Evolutionary conservation across 306 rosid species (phyloP).

Genomic region (Trichosanthes truncata): DNA sequence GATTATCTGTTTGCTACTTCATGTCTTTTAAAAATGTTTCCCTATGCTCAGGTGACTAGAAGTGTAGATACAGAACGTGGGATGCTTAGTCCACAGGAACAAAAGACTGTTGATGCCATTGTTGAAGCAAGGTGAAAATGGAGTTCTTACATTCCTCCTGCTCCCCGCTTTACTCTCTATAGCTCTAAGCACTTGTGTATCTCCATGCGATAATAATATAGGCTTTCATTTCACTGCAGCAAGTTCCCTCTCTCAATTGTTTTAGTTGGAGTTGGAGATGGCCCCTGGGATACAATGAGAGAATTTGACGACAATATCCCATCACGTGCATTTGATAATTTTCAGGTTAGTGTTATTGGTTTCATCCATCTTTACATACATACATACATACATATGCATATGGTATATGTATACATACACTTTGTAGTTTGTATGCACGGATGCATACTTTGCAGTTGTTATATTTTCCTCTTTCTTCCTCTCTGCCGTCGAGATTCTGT

Average conservation of each 20-base stretch:
- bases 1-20: background rate
- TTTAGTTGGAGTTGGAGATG: conserved; percentile 97
- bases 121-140: conserved; percentile 77
- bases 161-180: background rate
- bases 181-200: background rate
- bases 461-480: background rate
- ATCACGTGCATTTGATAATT: conserved; percentile 77
- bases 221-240: conserved; percentile 31
- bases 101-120: conserved; percentile 78
- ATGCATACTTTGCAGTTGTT: background rate
- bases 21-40: background rate
- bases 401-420: background rate
- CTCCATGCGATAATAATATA: conserved; percentile 12
- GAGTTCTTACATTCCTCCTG: background rate
- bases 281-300: conserved; percentile 99
- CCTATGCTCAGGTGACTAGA: conserved; percentile 62
- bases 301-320: conserved; percentile 95
- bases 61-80: conserved; percentile 73
- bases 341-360: conserved; percentile 46
- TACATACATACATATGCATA: background rate
- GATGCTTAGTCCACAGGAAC: conserved; percentile 81
- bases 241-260: conserved; percentile 86
- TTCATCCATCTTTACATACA: background rate
- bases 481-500: background rate
- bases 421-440: background rate